Percentiles rank a stretch among this genome's conserved stretches.
phyloP scores from a whole-genome alignment of 768 basidiomycete species.

The Phylloporus scabripes region DNA sequence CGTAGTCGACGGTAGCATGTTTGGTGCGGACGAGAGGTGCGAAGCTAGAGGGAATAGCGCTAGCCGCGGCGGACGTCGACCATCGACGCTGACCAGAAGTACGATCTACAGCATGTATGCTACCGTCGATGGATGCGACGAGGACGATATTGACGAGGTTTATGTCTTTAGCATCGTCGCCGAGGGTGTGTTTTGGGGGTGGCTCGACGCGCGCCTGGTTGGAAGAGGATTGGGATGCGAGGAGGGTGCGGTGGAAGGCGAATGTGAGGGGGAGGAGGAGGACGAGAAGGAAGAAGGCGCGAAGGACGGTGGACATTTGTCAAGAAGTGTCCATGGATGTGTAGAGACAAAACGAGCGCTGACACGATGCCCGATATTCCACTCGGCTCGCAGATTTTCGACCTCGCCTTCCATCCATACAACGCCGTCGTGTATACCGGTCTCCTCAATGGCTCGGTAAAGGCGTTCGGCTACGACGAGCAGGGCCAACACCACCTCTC shows the following conservation, averaged over 20 bases:
- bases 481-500: conserved; percentile 50
- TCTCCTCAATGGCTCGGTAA: conserved; percentile 78
- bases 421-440: conserved; percentile 66
- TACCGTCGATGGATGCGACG: conserved; percentile 90
- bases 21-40: conserved; percentile 70
- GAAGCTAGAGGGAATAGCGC: conserved; percentile 47
- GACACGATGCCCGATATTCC: conserved; percentile 48
- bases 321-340: conserved; percentile 26
- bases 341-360: background rate
- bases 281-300: conserved; percentile 25
- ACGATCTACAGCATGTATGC: conserved; percentile 89
- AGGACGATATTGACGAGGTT: conserved; percentile 80
- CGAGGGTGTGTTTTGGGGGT: conserved; percentile 4
- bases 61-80: conserved; percentile 72
- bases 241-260: conserved; percentile 28
- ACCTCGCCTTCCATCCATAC: conserved; percentile 81
- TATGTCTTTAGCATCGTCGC: conserved; percentile 37
- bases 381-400: conserved; percentile 78
- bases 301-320: conserved; percentile 33
- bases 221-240: conserved; percentile 15
- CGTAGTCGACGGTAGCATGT: conserved; percentile 54
- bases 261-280: conserved; percentile 29
- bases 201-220: background rate
- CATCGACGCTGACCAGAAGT: conserved; percentile 78
- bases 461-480: conserved; percentile 75